phyloP scores from a whole-genome alignment of 2,329 filamentous ascomycete species.

The Eurotiales sp. region DNA sequence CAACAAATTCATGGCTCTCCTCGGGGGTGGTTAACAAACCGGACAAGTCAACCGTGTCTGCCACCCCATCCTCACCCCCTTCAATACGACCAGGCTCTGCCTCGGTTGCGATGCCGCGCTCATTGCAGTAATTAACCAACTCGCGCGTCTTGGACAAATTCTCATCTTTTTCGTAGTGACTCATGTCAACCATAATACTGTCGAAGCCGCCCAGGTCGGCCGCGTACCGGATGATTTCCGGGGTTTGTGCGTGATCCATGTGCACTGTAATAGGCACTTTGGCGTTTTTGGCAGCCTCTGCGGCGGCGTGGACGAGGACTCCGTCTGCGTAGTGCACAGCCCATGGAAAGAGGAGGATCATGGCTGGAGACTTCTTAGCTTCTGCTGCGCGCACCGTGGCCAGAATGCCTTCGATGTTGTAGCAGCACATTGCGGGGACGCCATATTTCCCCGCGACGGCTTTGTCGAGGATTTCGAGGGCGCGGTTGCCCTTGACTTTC shows the following conservation, averaged over 20 bases:
- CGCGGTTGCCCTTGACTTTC: slow-evolving; percentile 47
- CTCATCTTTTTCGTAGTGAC: slow-evolving; percentile 66
- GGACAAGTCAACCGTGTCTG: slow-evolving; percentile 61
- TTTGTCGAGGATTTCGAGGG: slow-evolving; percentile 55
- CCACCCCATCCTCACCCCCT: slow-evolving; percentile 70
- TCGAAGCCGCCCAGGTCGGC: slow-evolving; percentile 63
- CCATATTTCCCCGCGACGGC: slow-evolving; percentile 56
- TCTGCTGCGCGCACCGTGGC: slow-evolving; percentile 67
- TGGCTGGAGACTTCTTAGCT: slow-evolving; percentile 61
- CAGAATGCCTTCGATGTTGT: slow-evolving; percentile 69
- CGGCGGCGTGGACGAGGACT: slow-evolving; percentile 54
- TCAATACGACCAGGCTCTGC: slow-evolving; percentile 70
- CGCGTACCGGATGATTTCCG: slow-evolving; percentile 58
- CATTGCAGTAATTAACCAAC: slow-evolving; percentile 61
- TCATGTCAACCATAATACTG: slow-evolving; percentile 76
- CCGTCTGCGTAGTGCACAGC: slow-evolving; percentile 62
- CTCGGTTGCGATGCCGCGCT: slow-evolving; percentile 63
- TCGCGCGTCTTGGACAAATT: slow-evolving; percentile 63
- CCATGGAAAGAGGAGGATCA: slow-evolving; percentile 73
- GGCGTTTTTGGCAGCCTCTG: slow-evolving; percentile 54
- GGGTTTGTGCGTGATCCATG: slow-evolving; percentile 64
- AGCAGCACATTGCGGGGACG: slow-evolving; percentile 60
- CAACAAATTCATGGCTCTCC: slow-evolving; percentile 66
- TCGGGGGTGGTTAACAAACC: slow-evolving; percentile 64
- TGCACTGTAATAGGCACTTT: slow-evolving; percentile 60